Base-by-base conservation (phyloP, 1,139 yeast genomes). In the Candida labiduridarum region DNA sequence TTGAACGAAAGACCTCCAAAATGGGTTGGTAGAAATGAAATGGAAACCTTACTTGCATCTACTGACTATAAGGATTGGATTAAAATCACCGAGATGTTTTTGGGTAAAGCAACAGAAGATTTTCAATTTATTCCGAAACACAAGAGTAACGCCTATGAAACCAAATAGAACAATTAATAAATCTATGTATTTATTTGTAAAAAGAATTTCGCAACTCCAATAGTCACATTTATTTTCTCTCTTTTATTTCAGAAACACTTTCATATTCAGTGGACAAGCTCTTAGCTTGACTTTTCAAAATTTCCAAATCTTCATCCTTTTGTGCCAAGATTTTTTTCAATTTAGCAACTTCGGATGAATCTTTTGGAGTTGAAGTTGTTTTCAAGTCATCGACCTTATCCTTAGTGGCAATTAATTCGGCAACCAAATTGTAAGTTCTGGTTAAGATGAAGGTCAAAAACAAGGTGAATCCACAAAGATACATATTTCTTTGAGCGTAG, bases 401-500 rank as follows among this genome's bases (percentile, higher is more conserved):
- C 67, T 82, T 82, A 44, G 83, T 75, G 41, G 69, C 67, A 56
- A 90, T 72, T 68, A 90, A 78, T 61, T 89, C 96, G 49, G 84
- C 84, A 33, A 90, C 96, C 64, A 92, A 77, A 4, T 83, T 76
- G 66, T 88, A 90, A n/a, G 97, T 91, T 71, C 97, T 82, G 62
- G 87, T 85, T 60, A 92, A 83, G 52, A 91, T 87, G 63, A 91
- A 78, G 1, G 97, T 89, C 64, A 94, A 76, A 68, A 95, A 95
- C 67, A 95, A 79, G 2, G 98, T 91, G 71, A 92, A 91, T 1
- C 99, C 99, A 61, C 97, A 90, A 53, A 95, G 80, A 64, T 95
- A 95, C 88, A 92, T 85, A 76, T 95, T 95, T 73, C 99, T 84
- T 74, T 95, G 99, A 18, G 97, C 90, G 64, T 92, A 91, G 70